Base-by-base conservation (phyloP, 108 stramenopile genomes). In the Cyclostephanos tholiformis region DNA sequence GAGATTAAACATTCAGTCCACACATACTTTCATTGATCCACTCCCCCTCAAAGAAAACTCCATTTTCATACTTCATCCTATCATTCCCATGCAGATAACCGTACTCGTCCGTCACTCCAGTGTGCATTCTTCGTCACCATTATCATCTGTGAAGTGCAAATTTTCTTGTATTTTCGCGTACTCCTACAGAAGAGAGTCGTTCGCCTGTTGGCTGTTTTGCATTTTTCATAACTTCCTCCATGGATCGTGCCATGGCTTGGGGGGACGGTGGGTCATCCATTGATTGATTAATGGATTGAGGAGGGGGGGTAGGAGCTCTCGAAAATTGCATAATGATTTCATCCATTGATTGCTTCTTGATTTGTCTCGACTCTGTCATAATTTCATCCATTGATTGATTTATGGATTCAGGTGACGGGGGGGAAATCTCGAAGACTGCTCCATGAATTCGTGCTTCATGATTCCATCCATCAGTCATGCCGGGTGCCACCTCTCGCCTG, bases 1-100 rank as follows among this genome's bases (percentile, higher is more conserved):
- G 20, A 17, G 2, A 4, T 19, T 51, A 7, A 4, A 55, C 53
- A 55, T 22, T 2, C 9, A 1, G 25, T 10, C 0, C 20, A 26
- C 22, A 55, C 53, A 20, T 55, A 51, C 72, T n/a, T n/a, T n/a
- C 72, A 27, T 65, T 65, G 20, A 27, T 66, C 73, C 73, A 74
- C 55, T 65, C 65, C 1, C 73, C 73, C 38, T 74, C 64, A 41
- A 74, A 59, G 20, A 59, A 59, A 2, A 58, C 53, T 14, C 73
- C 73, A 32, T 74, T 66, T 26, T 74, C 64, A 59, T 65, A 74
- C 48, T 56, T 65, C 64, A 74, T 74, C 32, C 19, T 26, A 29
- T 64, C 73, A 30, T 59, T 32, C 32, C 73, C 73, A 59, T 74
- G 43, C 12, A 64, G 64, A 16, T 38, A n/a, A 30, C 64, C 46